These are phyloP conservation scores for Knufia petricola DNA, from an alignment of 2,329 filamentous ascomycete genomes.

Conservation along the genomic window DNA sequence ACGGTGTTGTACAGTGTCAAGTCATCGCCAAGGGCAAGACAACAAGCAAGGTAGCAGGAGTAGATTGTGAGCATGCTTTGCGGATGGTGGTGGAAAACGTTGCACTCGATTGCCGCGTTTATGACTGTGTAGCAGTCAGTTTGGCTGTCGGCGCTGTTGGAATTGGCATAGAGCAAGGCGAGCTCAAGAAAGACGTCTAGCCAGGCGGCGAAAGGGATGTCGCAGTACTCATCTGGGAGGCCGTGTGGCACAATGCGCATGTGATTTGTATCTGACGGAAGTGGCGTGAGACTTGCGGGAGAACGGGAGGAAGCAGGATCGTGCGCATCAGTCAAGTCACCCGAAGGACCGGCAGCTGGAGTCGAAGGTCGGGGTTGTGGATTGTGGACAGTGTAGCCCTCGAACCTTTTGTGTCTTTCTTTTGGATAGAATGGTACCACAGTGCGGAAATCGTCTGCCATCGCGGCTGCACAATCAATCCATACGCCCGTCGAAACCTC, in stretches of 20 bases:
- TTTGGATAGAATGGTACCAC: slow-evolving; percentile 52
- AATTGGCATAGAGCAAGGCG: slow-evolving; percentile 52
- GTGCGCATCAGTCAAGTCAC: background rate
- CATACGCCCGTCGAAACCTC: slow-evolving; percentile 44
- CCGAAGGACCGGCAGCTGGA: background rate
- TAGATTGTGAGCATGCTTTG: slow-evolving; percentile 63
- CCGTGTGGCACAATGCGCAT: slow-evolving; percentile 6
- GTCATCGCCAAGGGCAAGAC: slow-evolving; percentile 66
- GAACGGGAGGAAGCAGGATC: background rate
- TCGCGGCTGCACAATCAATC: slow-evolving; percentile 48
- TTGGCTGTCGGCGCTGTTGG: slow-evolving; percentile 53
- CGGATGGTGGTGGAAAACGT: slow-evolving; percentile 66
- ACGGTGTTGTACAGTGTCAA: slow-evolving; percentile 65
- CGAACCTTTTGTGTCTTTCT: slow-evolving; percentile 42
- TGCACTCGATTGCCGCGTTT: slow-evolving; percentile 67
- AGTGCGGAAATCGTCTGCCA: slow-evolving; percentile 51
- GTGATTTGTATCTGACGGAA: background rate
- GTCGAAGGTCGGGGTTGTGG: background rate
- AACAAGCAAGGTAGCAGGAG: slow-evolving; percentile 71
- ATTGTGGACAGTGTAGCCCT: slow-evolving; percentile 33
- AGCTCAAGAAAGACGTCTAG: slow-evolving; percentile 84
- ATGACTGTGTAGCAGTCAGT: slow-evolving; percentile 62
- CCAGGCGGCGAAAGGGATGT: slow-evolving; percentile 75
- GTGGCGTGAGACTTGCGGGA: too few species aligned
- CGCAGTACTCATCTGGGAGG: slow-evolving; percentile 54